Evolutionary conservation across 1,284 basidiomycete species (phyloP), one percentile per base, ranked within the genome.

Genomic region (Sporisorium sorghi): DNA sequence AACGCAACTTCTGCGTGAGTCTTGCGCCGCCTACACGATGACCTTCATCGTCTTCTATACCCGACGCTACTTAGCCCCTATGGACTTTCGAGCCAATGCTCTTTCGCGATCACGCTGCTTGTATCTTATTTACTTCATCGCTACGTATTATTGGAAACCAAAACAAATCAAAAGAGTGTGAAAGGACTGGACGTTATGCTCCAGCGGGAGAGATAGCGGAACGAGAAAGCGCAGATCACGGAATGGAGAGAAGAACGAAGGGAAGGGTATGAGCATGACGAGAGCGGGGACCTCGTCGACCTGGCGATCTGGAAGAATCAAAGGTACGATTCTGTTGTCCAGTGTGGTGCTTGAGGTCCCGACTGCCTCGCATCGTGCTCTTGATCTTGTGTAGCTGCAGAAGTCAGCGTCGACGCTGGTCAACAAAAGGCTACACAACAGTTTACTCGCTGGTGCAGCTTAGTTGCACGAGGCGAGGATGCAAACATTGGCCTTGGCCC

Each of bases 381-480:
- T 30, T 5, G n/a, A 46, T 2, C 26, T 26, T 9, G 21, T 10
- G 24, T 5, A 2, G 24, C 14, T 17, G 10, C 14, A 14, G 23
- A 23, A 26, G 43, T n/a, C 8, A n/a, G 23, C n/a, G 8, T 24
- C 15, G 14, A 2, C 4, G 28, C 9, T 7, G 12, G 15, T 30
- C 44, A 17, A 28, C 5, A 17, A n/a, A 26, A 4, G 21, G 5
- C 19, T 12, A 6, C 6, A 10, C n/a, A 11, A 3, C 24, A 2
- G 17, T 26, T 2, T 26, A 15, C 21, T 4, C 8, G 3, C 4
- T 7, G 43, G 8, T n/a, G 15, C 15, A 2, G 14, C 5, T 24
- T 19, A 65, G 30, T 58, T 58, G 56, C 62, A 65, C 15, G 55
- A 53, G 32, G 62, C 62, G 11, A 65, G 56, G 24, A 65, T 65